phyloP scores from a whole-genome alignment of 2,329 filamentous ascomycete genomes.

The Cladosporium austrohemisphaericum region DNA sequence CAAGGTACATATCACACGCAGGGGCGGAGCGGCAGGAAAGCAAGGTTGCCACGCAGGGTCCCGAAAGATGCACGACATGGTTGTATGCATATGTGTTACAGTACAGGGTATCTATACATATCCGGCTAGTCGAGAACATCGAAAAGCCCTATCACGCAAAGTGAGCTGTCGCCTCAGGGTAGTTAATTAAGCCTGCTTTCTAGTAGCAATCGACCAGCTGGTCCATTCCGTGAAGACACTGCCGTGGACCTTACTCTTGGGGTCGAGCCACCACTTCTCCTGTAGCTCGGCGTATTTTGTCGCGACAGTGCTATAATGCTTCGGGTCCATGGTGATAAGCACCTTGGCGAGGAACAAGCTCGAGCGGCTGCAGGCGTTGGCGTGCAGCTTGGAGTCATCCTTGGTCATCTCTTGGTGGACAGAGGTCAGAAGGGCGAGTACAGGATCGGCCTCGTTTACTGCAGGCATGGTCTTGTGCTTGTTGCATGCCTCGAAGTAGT shows the following conservation, averaged over 20 bases:
- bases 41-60: too few species aligned
- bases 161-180: too few species aligned
- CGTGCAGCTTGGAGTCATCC: conserved; percentile 65
- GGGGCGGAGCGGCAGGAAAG: too few species aligned
- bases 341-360: conserved; percentile 64
- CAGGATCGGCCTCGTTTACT: conserved; percentile 27
- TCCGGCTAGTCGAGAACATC: background rate
- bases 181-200: conserved; percentile 18
- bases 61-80: background rate
- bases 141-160: too few species aligned
- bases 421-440: conserved; percentile 57
- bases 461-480: conserved; percentile 41
- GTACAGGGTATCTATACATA: conserved; percentile 1
- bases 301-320: conserved; percentile 37
- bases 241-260: conserved; percentile 40
- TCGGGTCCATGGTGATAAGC: conserved; percentile 49
- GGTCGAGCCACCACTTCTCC: conserved; percentile 42
- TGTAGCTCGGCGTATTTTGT: conserved; percentile 43
- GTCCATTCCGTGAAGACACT: conserved; percentile 47
- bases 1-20: too few species aligned
- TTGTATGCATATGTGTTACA: too few species aligned
- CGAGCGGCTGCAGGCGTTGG: conserved; percentile 69
- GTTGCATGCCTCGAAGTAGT: conserved; percentile 63
- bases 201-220: conserved; percentile 39
- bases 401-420: conserved; percentile 66